Conservation (phyloP, 2,329 filamentous ascomycete genomes). For the Zymoseptoria crescenta region DNA sequence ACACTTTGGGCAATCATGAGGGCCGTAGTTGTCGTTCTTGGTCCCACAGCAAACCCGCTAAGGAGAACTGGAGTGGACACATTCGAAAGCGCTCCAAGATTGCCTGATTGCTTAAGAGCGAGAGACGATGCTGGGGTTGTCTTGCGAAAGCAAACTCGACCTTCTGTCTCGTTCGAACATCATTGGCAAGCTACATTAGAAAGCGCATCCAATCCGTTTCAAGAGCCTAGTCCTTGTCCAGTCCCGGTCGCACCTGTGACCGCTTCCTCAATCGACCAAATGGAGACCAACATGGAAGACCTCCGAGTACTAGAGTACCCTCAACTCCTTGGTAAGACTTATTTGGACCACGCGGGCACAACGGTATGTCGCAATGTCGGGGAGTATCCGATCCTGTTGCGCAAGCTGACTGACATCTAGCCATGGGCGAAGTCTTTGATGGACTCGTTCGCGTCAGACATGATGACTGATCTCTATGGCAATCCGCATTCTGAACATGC, state of each 20-base stretch:
- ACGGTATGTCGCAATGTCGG: constrained; percentile 39
- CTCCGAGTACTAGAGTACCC: constrained; percentile 43
- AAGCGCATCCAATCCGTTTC: not conserved
- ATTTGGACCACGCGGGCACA: constrained; percentile 86
- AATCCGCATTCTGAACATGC: constrained; percentile 83
- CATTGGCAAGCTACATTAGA: not conserved
- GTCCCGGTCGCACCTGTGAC: not conserved
- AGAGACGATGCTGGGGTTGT: not conserved
- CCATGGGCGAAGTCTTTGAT: constrained; percentile 71
- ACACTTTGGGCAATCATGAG: not conserved
- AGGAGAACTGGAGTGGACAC: not conserved
- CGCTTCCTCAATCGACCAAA: constrained; percentile 7
- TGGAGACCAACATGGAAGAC: constrained; percentile 36
- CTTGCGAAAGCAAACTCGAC: not conserved
- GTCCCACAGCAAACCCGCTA: not conserved
- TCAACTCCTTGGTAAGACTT: constrained; percentile 36
- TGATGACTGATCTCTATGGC: constrained; percentile 70
- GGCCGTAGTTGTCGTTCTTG: not conserved
- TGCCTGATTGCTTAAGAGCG: not conserved
- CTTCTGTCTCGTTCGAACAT: not conserved
- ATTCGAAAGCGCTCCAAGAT: not conserved
- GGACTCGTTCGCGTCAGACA: constrained; percentile 64
- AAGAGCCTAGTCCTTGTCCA: not conserved
- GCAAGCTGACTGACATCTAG: constrained; percentile 8
- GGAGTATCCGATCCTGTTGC: not conserved